phyloP scores from a whole-genome alignment of 805 yeast species.

The Wickerhamiella occidentalis region DNA sequence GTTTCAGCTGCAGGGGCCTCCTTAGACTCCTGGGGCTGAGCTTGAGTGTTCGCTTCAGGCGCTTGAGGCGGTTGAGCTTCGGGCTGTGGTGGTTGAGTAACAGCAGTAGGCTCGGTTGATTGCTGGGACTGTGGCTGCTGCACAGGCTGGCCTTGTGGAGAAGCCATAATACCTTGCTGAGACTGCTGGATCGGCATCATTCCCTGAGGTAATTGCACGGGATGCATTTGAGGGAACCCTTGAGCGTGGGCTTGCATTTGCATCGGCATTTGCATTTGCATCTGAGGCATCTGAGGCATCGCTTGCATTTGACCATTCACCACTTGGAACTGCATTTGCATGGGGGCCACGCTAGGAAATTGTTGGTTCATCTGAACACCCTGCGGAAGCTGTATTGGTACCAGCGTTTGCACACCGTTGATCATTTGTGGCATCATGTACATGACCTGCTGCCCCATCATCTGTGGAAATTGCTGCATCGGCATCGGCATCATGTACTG shows the following conservation, averaged over 20 bases:
- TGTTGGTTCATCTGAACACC: neutral
- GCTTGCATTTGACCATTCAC: neutral
- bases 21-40: neutral
- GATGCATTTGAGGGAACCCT: slow-evolving; percentile 3
- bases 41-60: neutral
- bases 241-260: slow-evolving; percentile 3
- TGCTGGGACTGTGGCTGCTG: neutral
- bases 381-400: slow-evolving; percentile 1
- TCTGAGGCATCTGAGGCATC: slow-evolving; percentile 2
- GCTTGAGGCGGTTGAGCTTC: neutral
- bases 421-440: slow-evolving; percentile 7
- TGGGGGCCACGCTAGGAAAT: neutral
- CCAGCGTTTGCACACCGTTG: slow-evolving; percentile 2
- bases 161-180: neutral
- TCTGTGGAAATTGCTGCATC: neutral
- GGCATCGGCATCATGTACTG: slow-evolving; percentile 6
- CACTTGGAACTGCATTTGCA: neutral
- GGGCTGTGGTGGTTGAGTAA: neutral
- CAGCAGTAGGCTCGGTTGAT: neutral
- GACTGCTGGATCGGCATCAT: neutral
- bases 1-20: neutral
- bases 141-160: neutral
- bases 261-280: slow-evolving; percentile 7
- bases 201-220: slow-evolving; percentile 8
- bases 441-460: slow-evolving; percentile 6